These are phyloP conservation scores for Euclidium syriacum DNA, from an alignment of 345 rosid species.

Conservation along the genomic window DNA sequence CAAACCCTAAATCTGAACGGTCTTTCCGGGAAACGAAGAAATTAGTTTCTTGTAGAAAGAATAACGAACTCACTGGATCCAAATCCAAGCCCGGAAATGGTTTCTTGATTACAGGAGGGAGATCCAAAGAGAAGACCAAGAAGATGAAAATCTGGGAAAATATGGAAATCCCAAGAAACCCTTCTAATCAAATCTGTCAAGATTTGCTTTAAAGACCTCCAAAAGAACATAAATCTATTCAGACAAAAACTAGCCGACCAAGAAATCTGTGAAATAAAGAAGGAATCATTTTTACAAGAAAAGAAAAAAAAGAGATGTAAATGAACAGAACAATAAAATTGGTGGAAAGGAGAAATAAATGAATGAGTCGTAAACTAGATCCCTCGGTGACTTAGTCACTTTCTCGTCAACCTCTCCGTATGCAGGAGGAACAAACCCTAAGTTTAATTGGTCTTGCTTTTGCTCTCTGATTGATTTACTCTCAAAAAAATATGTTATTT, in stretches of 20 bases:
- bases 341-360: neutral
- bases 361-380: neutral
- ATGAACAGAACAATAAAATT: neutral
- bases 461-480: neutral
- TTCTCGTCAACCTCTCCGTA: neutral
- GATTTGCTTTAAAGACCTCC: neutral
- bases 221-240: neutral
- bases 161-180: neutral
- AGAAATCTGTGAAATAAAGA: neutral
- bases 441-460: neutral
- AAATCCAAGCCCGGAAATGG: neutral
- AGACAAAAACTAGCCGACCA: neutral
- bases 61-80: too few species aligned
- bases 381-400: neutral
- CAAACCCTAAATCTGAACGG: slow-evolving; percentile 3
- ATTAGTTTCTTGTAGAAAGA: neutral
- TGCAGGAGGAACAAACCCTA: slow-evolving; percentile 17
- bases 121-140: slow-evolving; percentile 21
- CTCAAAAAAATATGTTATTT: too few species aligned
- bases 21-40: neutral
- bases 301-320: neutral
- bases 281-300: neutral
- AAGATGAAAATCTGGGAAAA: slow-evolving; percentile 2
- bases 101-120: slow-evolving; percentile 6
- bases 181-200: neutral